phyloP scores from a whole-genome alignment of 352 stramenopile genomes.

The Phytophthora ramorum region DNA sequence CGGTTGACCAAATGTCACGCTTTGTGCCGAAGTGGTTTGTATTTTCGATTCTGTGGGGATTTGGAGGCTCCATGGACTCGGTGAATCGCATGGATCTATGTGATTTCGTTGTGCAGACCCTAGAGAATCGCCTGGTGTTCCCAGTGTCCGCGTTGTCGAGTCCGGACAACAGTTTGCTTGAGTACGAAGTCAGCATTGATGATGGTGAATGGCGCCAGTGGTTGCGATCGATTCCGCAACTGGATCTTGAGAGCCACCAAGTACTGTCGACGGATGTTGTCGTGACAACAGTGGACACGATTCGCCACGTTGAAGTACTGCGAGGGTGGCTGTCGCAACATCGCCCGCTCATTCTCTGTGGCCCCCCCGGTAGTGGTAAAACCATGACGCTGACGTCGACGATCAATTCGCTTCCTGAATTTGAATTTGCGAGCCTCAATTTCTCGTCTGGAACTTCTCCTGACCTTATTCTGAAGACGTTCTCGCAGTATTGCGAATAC shows the following conservation, averaged over 20 bases:
- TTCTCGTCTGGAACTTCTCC: slow-evolving; percentile 99
- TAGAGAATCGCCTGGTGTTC: slow-evolving; percentile 90
- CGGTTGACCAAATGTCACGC: slow-evolving; percentile 94
- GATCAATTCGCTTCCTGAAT: slow-evolving; percentile 97
- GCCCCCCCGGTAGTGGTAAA: slow-evolving; percentile 98
- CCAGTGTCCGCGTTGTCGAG: slow-evolving; percentile 65
- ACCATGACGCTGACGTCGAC: slow-evolving; percentile 99
- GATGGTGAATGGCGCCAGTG: slow-evolving; percentile 98
- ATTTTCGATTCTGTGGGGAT: slow-evolving; percentile 99
- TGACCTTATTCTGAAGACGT: slow-evolving; percentile 98
- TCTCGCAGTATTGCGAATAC: slow-evolving; percentile 99
- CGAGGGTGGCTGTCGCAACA: slow-evolving; percentile 97
- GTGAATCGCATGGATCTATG: slow-evolving; percentile 93
- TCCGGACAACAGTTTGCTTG: slow-evolving; percentile 89
- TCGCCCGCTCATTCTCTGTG: slow-evolving; percentile 97
- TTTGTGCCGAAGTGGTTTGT: slow-evolving; percentile 98
- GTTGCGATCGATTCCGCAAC: slow-evolving; percentile 95
- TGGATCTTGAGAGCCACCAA: slow-evolving; percentile 98
- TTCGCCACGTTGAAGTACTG: slow-evolving; percentile 98
- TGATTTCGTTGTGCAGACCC: slow-evolving; percentile 89
- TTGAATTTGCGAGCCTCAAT: slow-evolving; percentile 98
- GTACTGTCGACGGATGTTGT: slow-evolving; percentile 98
- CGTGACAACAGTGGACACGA: slow-evolving; percentile 99
- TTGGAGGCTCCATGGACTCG: slow-evolving; percentile 97
- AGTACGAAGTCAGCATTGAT: slow-evolving; percentile 97